Evolutionary conservation across 2,329 filamentous ascomycete genomes (phyloP).

Genomic region (Colletotrichum gloeosporioides): DNA sequence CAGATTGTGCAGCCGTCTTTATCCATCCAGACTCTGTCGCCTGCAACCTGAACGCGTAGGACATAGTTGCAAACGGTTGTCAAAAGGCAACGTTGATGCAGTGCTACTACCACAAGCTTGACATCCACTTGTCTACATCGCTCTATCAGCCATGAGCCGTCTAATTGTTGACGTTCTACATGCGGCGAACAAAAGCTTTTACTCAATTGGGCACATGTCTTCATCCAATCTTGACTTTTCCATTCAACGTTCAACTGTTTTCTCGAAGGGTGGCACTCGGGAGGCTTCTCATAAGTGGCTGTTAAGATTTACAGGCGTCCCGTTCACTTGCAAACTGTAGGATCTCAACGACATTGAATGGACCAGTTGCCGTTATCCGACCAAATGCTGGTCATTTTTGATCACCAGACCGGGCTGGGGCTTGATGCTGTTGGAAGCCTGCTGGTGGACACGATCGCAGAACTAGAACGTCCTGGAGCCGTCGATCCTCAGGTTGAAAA

Average conservation of each 20-base stretch:
- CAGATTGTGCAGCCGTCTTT: neutral
- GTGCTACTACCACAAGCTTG: neutral
- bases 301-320: neutral
- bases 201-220: neutral
- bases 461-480: neutral
- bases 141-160: neutral
- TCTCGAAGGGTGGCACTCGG: neutral
- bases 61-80: neutral
- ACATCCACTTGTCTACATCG: neutral
- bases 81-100: neutral
- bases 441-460: neutral
- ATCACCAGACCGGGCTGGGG: neutral
- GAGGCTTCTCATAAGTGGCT: neutral
- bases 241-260: neutral
- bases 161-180: neutral
- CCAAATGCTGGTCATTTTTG: neutral
- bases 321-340: neutral
- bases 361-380: neutral
- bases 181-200: neutral
- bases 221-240: neutral
- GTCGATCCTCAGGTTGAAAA: neutral
- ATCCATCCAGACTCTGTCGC: neutral
- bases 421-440: neutral
- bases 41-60: neutral
- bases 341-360: accelerated